Percentiles rank a stretch among this genome's conserved stretches.
Evolutionary conservation across 345 rosid species (phyloP).

Genomic region (Salix viminalis): DNA sequence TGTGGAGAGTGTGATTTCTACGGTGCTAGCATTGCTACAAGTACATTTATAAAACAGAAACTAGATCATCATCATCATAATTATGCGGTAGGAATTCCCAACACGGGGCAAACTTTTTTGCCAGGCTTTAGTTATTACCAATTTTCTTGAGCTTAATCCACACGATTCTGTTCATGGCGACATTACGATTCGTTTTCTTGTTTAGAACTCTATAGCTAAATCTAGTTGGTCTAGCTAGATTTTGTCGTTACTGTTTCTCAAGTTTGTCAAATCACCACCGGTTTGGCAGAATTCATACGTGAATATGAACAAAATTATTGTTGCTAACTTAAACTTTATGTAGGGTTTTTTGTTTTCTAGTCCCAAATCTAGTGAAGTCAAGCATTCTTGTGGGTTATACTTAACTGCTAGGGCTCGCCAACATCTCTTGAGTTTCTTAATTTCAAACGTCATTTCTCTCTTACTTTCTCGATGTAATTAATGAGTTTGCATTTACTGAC

Average conservation of each 20-base stretch:
- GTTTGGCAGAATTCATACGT: not conserved
- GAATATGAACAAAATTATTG: not conserved
- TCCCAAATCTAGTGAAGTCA: not conserved
- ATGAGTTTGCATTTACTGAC: not conserved
- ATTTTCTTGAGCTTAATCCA: no score
- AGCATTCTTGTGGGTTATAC: not conserved
- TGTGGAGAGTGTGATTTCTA: not conserved
- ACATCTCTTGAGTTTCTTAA: not conserved
- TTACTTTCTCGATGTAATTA: not conserved
- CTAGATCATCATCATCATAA: not conserved
- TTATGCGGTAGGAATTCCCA: not conserved
- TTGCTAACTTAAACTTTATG: not conserved
- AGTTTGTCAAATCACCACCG: not conserved
- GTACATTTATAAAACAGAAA: not conserved
- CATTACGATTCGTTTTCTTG: not conserved
- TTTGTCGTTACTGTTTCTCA: slow-evolving; percentile 3
- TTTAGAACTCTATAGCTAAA: not conserved
- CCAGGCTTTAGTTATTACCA: not conserved
- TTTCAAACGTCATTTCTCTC: not conserved
- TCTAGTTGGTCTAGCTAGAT: not conserved
- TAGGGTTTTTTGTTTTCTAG: not conserved
- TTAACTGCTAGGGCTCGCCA: not conserved
- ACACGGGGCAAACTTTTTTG: not conserved
- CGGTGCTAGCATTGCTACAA: no score
- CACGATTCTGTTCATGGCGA: not conserved